Percentiles rank a stretch among this genome's conserved stretches.
Conservation (phyloP, 371 early-diverging fungal species). For the Mortierella sp. region DNA sequence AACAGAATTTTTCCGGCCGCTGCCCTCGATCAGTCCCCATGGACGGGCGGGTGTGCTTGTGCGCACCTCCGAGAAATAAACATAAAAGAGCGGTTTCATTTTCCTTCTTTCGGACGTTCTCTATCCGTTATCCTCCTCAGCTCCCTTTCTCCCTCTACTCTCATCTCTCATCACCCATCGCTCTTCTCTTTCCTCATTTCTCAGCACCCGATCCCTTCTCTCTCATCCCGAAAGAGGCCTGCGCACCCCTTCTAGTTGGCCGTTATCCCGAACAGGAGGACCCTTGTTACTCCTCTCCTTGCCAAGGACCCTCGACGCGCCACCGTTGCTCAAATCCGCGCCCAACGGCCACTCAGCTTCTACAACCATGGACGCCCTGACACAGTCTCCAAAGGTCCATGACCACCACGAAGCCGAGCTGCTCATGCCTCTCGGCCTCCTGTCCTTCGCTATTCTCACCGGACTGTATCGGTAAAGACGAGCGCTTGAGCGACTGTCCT, state of each 20-base stretch:
- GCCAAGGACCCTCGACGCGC: too few relatives aligned
- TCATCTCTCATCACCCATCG: neutral
- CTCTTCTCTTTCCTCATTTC: neutral
- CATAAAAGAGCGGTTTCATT: neutral
- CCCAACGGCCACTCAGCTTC: too few relatives aligned
- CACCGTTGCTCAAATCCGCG: too few relatives aligned
- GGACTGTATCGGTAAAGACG: slow-evolving; percentile 36
- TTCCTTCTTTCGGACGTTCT: neutral
- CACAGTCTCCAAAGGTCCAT: neutral
- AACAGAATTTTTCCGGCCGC: slow-evolving; percentile 11
- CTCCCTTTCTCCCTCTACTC: neutral
- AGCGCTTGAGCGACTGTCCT: too few relatives aligned
- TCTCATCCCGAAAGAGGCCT: neutral
- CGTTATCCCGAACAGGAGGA: neutral
- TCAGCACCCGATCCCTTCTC: neutral
- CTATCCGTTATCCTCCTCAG: too few relatives aligned
- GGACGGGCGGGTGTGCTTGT: neutral
- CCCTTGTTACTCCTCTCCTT: neutral
- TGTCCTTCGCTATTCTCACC: slow-evolving; percentile 38
- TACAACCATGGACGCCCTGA: neutral
- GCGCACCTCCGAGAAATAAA: neutral
- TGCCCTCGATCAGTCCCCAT: neutral
- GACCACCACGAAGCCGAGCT: slow-evolving; percentile 29
- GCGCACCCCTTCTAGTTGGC: neutral
- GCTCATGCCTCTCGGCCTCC: slow-evolving; percentile 36